These are phyloP conservation scores for Pyricularia grisea DNA, from an alignment of 2,329 filamentous ascomycete species.

Conservation along the genomic window DNA sequence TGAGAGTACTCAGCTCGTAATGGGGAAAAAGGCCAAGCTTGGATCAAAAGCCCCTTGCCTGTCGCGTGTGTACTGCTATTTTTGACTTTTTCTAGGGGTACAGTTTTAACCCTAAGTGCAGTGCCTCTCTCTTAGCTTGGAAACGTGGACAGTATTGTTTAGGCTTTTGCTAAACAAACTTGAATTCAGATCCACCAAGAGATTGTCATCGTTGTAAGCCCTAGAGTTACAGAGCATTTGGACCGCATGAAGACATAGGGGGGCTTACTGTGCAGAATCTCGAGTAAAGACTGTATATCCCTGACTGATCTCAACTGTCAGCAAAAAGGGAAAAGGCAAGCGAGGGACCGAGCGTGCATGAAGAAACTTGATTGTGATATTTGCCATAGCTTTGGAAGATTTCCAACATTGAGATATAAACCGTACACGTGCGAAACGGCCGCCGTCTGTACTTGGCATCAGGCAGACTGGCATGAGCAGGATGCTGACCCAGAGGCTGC, in stretches of 20 bases:
- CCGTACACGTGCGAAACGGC: not conserved
- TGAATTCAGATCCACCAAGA: not conserved
- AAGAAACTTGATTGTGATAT: not conserved
- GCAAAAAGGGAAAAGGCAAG: not conserved
- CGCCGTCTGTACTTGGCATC: not conserved
- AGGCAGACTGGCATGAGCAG: not conserved
- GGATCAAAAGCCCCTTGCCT: not conserved
- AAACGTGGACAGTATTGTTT: too few relatives aligned
- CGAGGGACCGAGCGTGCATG: not conserved
- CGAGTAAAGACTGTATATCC: not conserved
- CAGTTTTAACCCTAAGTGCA: too few relatives aligned
- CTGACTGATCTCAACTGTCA: not conserved
- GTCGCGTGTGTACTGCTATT: not conserved
- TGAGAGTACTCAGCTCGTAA: not conserved
- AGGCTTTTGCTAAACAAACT: too few relatives aligned
- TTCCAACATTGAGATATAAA: not conserved
- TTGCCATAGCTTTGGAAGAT: not conserved
- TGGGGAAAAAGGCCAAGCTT: not conserved
- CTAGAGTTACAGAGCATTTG: not conserved
- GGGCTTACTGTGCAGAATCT: not conserved
- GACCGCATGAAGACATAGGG: not conserved
- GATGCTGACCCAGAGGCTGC: not conserved
- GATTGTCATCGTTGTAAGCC: not conserved
- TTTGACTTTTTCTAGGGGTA: not conserved
- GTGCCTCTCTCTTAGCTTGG: too few relatives aligned